These are phyloP conservation scores for Amanita thiersii DNA, from an alignment of 768 basidiomycete genomes.

Conservation along the genomic window DNA sequence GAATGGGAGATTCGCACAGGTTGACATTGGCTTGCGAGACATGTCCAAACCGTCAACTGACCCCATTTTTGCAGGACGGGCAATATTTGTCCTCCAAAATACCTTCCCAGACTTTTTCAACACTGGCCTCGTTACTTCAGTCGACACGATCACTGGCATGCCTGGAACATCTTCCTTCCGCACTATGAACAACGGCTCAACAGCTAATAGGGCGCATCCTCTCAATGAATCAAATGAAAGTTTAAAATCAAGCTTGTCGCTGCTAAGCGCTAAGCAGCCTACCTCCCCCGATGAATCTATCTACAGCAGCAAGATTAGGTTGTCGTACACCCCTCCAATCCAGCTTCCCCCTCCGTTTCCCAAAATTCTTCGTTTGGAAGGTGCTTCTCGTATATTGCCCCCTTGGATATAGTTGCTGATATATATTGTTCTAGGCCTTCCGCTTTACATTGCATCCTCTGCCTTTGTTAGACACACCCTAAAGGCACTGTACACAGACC, in stretches of 20 bases:
- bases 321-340: constrained; percentile 64
- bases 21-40: constrained; percentile 14
- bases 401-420: neutral
- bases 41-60: constrained; percentile 1
- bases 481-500: constrained; percentile 65
- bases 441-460: constrained; percentile 64
- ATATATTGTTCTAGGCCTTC: constrained; percentile 38
- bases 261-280: neutral
- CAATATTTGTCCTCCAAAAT: constrained; percentile 56
- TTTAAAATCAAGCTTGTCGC: too few species aligned
- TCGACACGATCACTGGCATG: constrained; percentile 38
- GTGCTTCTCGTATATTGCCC: constrained; percentile 25
- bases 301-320: constrained; percentile 56
- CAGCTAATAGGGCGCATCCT: too few species aligned
- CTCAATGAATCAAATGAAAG: too few species aligned
- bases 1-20: constrained; percentile 80
- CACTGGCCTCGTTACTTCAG: constrained; percentile 50
- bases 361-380: constrained; percentile 61
- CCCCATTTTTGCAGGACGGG: constrained; percentile 42
- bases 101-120: constrained; percentile 70
- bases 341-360: constrained; percentile 65
- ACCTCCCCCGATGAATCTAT: constrained; percentile 28
- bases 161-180: constrained; percentile 15
- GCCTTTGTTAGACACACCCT: constrained; percentile 66
- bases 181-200: constrained; percentile 2